These are phyloP conservation scores for Aspergillus niger DNA, from an alignment of 2,329 filamentous ascomycete genomes.

Conservation along the genomic window DNA sequence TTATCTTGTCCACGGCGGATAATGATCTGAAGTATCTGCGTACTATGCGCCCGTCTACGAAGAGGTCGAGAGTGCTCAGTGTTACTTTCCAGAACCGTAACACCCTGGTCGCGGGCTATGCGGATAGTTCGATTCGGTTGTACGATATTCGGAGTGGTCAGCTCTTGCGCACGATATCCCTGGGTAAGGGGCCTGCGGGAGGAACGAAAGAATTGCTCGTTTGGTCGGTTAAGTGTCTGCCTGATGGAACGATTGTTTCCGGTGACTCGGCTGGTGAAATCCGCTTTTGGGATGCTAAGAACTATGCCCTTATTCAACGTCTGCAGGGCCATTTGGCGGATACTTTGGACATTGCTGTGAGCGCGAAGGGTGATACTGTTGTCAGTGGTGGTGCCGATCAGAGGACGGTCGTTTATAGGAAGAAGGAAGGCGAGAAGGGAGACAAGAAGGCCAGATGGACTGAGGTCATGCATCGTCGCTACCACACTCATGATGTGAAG, in stretches of 20 bases:
- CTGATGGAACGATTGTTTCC: slow-evolving; percentile 86
- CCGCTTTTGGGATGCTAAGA: slow-evolving; percentile 90
- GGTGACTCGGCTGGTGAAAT: slow-evolving; percentile 94
- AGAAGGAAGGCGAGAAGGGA: slow-evolving; percentile 51
- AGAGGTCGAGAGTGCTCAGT: slow-evolving; percentile 86
- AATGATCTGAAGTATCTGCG: slow-evolving; percentile 78
- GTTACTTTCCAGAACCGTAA: slow-evolving; percentile 85
- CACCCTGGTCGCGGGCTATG: slow-evolving; percentile 84
- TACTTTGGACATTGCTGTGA: slow-evolving; percentile 82
- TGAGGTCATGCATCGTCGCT: slow-evolving; percentile 80
- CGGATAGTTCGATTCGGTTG: slow-evolving; percentile 91
- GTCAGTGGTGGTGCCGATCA: slow-evolving; percentile 92
- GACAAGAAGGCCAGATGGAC: slow-evolving; percentile 70
- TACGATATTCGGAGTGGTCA: slow-evolving; percentile 82
- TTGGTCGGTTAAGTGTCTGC: slow-evolving; percentile 88
- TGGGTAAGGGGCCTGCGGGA: slow-evolving; percentile 75
- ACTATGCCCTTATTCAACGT: slow-evolving; percentile 82
- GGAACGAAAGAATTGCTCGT: slow-evolving; percentile 84
- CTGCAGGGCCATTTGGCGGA: slow-evolving; percentile 87
- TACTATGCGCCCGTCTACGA: slow-evolving; percentile 74
- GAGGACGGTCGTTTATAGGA: slow-evolving; percentile 79
- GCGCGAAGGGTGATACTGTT: slow-evolving; percentile 76
- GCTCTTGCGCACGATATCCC: slow-evolving; percentile 76
- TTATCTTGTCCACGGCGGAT: slow-evolving; percentile 83
- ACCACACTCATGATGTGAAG: slow-evolving; percentile 94